A percentile compares a stretch with the other conserved stretches of the same genome.
Evolutionary conservation across 192 early-diverging fungal species (phyloP).

Genomic region (Blastocladiella britannica): DNA sequence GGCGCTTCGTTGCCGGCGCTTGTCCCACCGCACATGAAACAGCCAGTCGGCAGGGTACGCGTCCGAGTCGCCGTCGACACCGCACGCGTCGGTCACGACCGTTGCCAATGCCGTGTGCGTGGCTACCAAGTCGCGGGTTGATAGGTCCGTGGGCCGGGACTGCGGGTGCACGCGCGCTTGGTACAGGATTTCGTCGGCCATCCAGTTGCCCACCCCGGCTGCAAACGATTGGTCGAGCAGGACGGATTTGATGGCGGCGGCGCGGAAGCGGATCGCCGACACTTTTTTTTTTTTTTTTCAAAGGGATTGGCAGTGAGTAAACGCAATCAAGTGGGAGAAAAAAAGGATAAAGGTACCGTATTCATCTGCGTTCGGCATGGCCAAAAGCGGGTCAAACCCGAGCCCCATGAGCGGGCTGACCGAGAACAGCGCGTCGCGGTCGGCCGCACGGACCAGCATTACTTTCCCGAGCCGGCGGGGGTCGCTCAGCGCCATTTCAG

Average conservation of each 20-base stretch:
- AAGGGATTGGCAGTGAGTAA: no score
- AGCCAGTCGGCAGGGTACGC: constrained; percentile 53
- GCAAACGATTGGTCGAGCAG: constrained; percentile 55
- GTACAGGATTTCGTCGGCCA: constrained; percentile 65
- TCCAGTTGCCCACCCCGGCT: constrained; percentile 71
- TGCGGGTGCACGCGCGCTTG: constrained; percentile 49
- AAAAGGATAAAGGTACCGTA: constrained; percentile 29
- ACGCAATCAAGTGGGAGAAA: no score
- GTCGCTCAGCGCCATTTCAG: constrained; percentile 35
- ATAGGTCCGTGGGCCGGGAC: constrained; percentile 24
- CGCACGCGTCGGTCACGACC: constrained; percentile 31
- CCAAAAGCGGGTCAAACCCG: constrained; percentile 53
- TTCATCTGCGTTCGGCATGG: constrained; percentile 21
- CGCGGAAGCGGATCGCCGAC: no score
- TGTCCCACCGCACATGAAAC: constrained; percentile 58
- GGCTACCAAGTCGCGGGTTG: constrained; percentile 15
- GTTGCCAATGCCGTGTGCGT: constrained; percentile 23
- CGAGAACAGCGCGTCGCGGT: no score
- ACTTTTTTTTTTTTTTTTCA: no score
- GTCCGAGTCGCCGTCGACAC: constrained; percentile 41
- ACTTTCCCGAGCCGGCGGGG: constrained; percentile 44
- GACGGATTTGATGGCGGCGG: constrained; percentile 55
- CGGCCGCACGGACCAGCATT: constrained; percentile 29
- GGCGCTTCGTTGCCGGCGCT: no score
- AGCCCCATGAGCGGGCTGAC: constrained; percentile 22